Conservation (phyloP, 2,329 filamentous ascomycete species). For the Taxawa tesnikishii region DNA sequence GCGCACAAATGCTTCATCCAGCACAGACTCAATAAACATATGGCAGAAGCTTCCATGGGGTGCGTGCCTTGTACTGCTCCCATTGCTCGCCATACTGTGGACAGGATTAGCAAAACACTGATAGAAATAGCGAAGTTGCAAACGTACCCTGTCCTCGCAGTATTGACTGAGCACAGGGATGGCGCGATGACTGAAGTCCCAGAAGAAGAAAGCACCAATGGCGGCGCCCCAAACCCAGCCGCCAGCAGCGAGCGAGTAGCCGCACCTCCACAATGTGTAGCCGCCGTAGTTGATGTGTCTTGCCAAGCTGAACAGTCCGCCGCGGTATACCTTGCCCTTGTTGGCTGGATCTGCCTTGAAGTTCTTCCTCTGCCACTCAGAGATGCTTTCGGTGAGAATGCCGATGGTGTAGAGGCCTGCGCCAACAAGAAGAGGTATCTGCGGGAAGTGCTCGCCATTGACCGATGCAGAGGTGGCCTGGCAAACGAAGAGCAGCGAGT, state of each 20-base stretch:
- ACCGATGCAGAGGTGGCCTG: slow-evolving; percentile 33
- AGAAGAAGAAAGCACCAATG: slow-evolving; percentile 28
- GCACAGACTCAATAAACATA: slow-evolving; percentile 20
- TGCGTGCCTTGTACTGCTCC: slow-evolving; percentile 22
- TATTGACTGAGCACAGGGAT: slow-evolving; percentile 40
- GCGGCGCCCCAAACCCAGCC: slow-evolving; percentile 33
- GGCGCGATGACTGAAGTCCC: slow-evolving; percentile 30
- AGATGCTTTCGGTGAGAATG: slow-evolving; percentile 40
- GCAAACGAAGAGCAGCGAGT: slow-evolving; percentile 41
- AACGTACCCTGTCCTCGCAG: slow-evolving; percentile 27
- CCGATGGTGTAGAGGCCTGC: slow-evolving; percentile 38
- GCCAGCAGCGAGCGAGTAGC: slow-evolving; percentile 35
- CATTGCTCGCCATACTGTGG: slow-evolving; percentile 27
- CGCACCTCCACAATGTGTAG: slow-evolving; percentile 39
- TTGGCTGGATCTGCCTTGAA: slow-evolving; percentile 41
- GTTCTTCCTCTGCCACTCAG: slow-evolving; percentile 43
- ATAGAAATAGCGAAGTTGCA: neutral
- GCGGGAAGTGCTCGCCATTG: slow-evolving; percentile 27
- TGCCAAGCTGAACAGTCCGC: slow-evolving; percentile 36
- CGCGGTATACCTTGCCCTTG: slow-evolving; percentile 38
- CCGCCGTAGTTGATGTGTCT: slow-evolving; percentile 44
- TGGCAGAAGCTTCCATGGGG: slow-evolving; percentile 27
- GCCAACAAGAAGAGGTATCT: slow-evolving; percentile 34
- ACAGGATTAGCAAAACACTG: slow-evolving; percentile 2
- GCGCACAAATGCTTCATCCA: too few relatives aligned